Evolutionary conservation across 805 yeast genomes (phyloP).

Genomic region (Starmerella etchellsii): DNA sequence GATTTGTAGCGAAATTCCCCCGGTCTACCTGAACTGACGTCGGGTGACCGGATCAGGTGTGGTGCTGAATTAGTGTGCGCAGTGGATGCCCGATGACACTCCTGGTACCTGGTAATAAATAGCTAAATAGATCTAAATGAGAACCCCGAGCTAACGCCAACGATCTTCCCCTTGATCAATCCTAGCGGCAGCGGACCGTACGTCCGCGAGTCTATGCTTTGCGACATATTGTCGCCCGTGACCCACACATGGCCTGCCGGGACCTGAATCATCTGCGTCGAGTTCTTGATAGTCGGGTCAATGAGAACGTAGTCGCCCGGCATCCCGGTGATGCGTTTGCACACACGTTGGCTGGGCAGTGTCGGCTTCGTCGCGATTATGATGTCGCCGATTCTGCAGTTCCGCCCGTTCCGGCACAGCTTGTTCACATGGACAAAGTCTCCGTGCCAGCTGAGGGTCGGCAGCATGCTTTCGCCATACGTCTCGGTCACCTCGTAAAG

Average conservation of each 20-base stretch:
- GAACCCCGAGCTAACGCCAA: conserved; percentile 9
- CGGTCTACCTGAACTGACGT: no score
- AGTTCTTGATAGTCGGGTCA: conserved; percentile 45
- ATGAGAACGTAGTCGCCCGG: conserved; percentile 77
- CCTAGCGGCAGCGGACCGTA: conserved; percentile 88
- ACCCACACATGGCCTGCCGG: conserved; percentile 97
- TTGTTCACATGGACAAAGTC: conserved; percentile 76
- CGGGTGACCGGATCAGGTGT: no score
- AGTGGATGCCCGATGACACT: no score
- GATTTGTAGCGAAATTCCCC: no score
- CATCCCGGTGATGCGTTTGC: conserved; percentile 91
- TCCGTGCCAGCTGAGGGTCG: conserved; percentile 60
- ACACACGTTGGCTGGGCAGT: conserved; percentile 70
- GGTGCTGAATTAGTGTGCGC: no score
- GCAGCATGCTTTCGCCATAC: conserved; percentile 89
- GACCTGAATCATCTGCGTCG: conserved; percentile 48
- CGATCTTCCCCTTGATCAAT: conserved; percentile 69
- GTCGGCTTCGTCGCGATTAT: conserved; percentile 84
- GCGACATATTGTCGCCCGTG: conserved; percentile 85
- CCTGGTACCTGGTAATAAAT: no score
- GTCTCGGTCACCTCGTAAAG: conserved; percentile 69
- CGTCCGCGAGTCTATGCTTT: conserved; percentile 77
- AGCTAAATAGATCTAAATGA: not conserved
- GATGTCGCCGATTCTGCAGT: conserved; percentile 69
- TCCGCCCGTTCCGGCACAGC: conserved; percentile 45